These are phyloP conservation scores for Didymella segeticola DNA, from an alignment of 2,329 filamentous ascomycete species.

Conservation along the genomic window DNA sequence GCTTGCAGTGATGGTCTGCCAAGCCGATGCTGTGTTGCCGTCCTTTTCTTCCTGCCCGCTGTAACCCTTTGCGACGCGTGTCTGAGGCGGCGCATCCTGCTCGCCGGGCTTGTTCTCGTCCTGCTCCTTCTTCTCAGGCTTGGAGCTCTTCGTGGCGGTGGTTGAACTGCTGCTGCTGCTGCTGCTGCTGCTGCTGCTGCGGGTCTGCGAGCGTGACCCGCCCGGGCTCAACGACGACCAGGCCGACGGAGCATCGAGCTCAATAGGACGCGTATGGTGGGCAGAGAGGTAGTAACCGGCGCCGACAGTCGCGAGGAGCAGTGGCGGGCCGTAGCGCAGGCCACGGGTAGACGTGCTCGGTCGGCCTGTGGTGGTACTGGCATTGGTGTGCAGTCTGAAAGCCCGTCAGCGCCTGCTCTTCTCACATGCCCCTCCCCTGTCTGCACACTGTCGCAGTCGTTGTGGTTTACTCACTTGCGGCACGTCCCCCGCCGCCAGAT, in stretches of 20 bases:
- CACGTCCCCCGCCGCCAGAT: slow-evolving; percentile 38
- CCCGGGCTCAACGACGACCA: slow-evolving; percentile 28
- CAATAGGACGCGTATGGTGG: slow-evolving; percentile 30
- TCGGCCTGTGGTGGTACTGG: slow-evolving; percentile 14
- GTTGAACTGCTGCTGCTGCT: slow-evolving; percentile 23
- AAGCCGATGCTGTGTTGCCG: slow-evolving; percentile 32
- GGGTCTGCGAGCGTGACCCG: slow-evolving; percentile 12
- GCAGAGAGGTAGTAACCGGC: slow-evolving; percentile 29
- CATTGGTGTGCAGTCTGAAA: slow-evolving; percentile 33
- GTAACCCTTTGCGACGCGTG: slow-evolving; percentile 37
- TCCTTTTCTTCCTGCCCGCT: slow-evolving; percentile 28
- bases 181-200: slow-evolving; percentile 23
- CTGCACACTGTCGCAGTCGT: no score
- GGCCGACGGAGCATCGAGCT: slow-evolving; percentile 38
- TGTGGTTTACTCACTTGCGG: slow-evolving; percentile 31
- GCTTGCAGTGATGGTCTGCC: slow-evolving; percentile 43
- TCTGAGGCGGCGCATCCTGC: slow-evolving; percentile 45
- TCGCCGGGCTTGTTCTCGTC: slow-evolving; percentile 29
- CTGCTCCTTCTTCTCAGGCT: slow-evolving; percentile 23
- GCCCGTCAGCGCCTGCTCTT: slow-evolving; percentile 11
- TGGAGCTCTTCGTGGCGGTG: slow-evolving; percentile 27
- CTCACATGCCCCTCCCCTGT: no score
- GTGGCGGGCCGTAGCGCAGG: slow-evolving; percentile 40
- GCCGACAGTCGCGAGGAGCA: slow-evolving; percentile 34
- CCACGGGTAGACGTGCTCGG: slow-evolving; percentile 22